These are phyloP conservation scores for Escovopsis sp. DNA, from an alignment of 2,329 filamentous ascomycete genomes.

Conservation along the genomic window DNA sequence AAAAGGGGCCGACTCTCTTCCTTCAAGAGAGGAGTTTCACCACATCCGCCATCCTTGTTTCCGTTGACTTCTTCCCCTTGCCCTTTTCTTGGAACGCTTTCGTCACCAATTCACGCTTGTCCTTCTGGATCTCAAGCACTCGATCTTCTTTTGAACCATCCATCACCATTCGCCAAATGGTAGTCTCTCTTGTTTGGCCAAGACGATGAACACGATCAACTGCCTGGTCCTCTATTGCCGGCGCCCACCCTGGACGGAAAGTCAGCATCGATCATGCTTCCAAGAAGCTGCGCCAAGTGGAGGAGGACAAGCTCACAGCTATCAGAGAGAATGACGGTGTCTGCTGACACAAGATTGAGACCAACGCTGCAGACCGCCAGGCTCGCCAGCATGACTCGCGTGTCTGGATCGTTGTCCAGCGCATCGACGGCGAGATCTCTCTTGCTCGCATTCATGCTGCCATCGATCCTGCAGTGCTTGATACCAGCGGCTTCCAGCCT, in stretches of 20 bases:
- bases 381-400: conserved; percentile 66
- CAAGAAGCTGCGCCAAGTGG: not conserved
- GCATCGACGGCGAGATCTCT: conserved; percentile 59
- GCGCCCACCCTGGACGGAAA: conserved; percentile 55
- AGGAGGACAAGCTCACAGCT: conserved; percentile 36
- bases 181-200: conserved; percentile 66
- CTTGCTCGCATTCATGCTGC: conserved; percentile 54
- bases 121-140: conserved; percentile 61
- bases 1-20: not conserved
- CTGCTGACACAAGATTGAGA: conserved; percentile 71
- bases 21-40: conserved; percentile 28
- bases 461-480: conserved; percentile 61
- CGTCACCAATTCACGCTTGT: conserved; percentile 64
- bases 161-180: conserved; percentile 69
- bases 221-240: conserved; percentile 84
- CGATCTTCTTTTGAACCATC: conserved; percentile 68
- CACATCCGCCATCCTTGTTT: conserved; percentile 42
- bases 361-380: conserved; percentile 73
- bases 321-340: conserved; percentile 72
- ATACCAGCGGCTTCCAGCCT: conserved; percentile 48
- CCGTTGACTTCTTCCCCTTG: conserved; percentile 38
- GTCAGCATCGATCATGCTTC: not conserved
- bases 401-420: conserved; percentile 52
- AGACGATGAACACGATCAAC: conserved; percentile 77
- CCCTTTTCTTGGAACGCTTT: conserved; percentile 65